phyloP scores from a whole-genome alignment of 2,329 filamentous ascomycete genomes.

The Fusarium brachygibbosum region DNA sequence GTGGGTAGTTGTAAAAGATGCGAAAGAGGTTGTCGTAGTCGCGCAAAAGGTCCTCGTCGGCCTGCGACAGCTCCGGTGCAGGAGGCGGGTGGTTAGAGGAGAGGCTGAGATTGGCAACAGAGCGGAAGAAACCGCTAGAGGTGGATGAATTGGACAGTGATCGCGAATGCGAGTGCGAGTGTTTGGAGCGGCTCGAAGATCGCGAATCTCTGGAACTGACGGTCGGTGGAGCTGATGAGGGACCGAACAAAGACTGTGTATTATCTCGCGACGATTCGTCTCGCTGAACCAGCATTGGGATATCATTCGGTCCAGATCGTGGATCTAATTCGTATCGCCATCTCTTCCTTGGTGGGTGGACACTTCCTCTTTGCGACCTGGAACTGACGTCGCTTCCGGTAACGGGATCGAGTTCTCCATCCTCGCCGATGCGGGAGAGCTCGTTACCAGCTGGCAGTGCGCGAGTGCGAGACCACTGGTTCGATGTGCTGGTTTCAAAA shows the following conservation, averaged over 20 bases:
- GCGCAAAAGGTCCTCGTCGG: conserved; percentile 81
- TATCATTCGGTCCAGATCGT: conserved; percentile 77
- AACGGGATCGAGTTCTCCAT: conserved; percentile 46
- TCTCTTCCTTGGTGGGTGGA: conserved; percentile 60
- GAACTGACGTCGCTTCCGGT: conserved; percentile 44
- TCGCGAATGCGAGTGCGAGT: conserved; percentile 53
- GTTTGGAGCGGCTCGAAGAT: conserved; percentile 41
- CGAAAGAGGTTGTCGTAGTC: conserved; percentile 97
- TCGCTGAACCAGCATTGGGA: conserved; percentile 90
- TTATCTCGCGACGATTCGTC: conserved; percentile 59
- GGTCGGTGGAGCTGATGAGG: conserved; percentile 39
- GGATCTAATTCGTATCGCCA: conserved; percentile 93
- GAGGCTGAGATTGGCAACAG: conserved; percentile 81
- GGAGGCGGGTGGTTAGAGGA: conserved; percentile 60
- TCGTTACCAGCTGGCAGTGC: conserved; percentile 57
- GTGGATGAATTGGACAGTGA: conserved; percentile 66
- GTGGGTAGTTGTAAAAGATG: conserved; percentile 94
- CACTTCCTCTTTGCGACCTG: conserved; percentile 27
- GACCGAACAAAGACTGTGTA: conserved; percentile 53
- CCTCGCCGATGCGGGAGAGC: conserved; percentile 68
- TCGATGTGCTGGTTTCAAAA: conserved; percentile 87
- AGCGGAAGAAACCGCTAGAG: conserved; percentile 78
- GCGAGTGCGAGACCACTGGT: conserved; percentile 72
- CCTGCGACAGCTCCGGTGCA: conserved; percentile 64
- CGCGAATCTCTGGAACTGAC: conserved; percentile 60